These are phyloP conservation scores for Acrodontium crateriforme DNA, from an alignment of 2,329 filamentous ascomycete genomes.

Conservation along the genomic window DNA sequence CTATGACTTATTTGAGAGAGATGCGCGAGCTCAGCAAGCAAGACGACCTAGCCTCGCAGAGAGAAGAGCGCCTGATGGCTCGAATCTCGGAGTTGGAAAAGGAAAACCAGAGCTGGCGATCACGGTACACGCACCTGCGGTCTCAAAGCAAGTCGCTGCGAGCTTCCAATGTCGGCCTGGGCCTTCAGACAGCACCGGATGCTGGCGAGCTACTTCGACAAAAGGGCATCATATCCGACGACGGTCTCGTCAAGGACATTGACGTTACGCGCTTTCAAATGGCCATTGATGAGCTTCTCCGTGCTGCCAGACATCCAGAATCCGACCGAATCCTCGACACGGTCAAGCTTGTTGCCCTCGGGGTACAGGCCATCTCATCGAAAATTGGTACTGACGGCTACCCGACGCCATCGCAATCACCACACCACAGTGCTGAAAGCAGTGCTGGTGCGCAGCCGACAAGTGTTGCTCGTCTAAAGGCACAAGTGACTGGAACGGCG, in stretches of 20 bases:
- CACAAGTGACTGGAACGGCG: slow-evolving; percentile 76
- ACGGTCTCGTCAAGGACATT: slow-evolving; percentile 75
- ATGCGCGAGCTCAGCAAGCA: slow-evolving; percentile 79
- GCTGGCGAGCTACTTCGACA: slow-evolving; percentile 54
- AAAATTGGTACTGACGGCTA: slow-evolving; percentile 44
- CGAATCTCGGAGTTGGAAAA: slow-evolving; percentile 65
- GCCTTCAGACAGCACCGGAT: slow-evolving; percentile 40
- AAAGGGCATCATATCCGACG: slow-evolving; percentile 41
- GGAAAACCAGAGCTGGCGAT: slow-evolving; percentile 81
- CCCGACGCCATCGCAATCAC: slow-evolving; percentile 18
- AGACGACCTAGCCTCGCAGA: slow-evolving; percentile 64
- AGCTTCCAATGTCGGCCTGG: slow-evolving; percentile 64
- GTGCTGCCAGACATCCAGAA: slow-evolving; percentile 58
- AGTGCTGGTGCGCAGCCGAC: slow-evolving; percentile 14
- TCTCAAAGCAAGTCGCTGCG: slow-evolving; percentile 73
- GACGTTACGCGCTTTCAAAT: slow-evolving; percentile 94
- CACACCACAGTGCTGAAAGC: slow-evolving; percentile 10
- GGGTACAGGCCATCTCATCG: slow-evolving; percentile 71
- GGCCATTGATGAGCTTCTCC: slow-evolving; percentile 78
- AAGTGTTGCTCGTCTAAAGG: slow-evolving; percentile 45
- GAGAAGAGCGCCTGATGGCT: slow-evolving; percentile 63
- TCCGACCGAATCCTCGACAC: slow-evolving; percentile 64
- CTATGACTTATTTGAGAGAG: slow-evolving; percentile 68
- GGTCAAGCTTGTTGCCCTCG: slow-evolving; percentile 75
- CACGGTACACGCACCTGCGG: slow-evolving; percentile 75